Base-by-base conservation (phyloP, 306 rosid species). In the Cotoneaster glaucophyllus region DNA sequence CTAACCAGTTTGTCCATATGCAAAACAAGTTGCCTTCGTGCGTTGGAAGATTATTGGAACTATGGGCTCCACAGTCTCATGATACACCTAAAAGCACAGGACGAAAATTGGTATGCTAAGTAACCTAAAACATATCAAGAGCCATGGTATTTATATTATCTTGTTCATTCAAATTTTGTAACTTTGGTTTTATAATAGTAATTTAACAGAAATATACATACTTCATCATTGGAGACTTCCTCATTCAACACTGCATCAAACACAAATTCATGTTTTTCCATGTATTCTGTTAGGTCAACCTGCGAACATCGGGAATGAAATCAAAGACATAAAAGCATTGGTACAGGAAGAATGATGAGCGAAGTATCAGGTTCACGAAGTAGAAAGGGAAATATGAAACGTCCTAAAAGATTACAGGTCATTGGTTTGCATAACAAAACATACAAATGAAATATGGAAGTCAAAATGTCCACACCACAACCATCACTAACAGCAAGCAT, bases 1-100 rank as follows among this genome's bases (percentile, higher is more conserved):
- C 80, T 56, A 80, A 92, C 99, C 99, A 89, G 99, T 96, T 86
- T 96, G 99, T 25, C 99, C 99, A 29, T 96, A 96, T 21, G 99
- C 99, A 83, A 96, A 96, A 89, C 99, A 96, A 43, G 99, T 96
- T 58, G 98, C 99, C 80, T 96, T 96, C 45, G 98, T 96, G 71
- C 99, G 93, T 73, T 96, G 97, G 82, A 96, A 96, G 70, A 96
- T 92, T 65, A 96, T 89, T 63, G 99, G 99, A 88, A 96, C 98
- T 76, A 96, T 93, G 78, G 99, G 99, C 86, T 96, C 99, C 74
- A 96, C 99, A 22, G 99, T 96, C 87, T 96, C 98, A 82, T 84
- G 90, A 78, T 96, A 96, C 21, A 96, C 98, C 99, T 96, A 81
- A 34, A 82, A 52, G 45, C 2, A 63, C 25, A 75, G 37, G 22